phyloP scores from a whole-genome alignment of 352 stramenopile genomes.

The Phytopythium helicoides region DNA sequence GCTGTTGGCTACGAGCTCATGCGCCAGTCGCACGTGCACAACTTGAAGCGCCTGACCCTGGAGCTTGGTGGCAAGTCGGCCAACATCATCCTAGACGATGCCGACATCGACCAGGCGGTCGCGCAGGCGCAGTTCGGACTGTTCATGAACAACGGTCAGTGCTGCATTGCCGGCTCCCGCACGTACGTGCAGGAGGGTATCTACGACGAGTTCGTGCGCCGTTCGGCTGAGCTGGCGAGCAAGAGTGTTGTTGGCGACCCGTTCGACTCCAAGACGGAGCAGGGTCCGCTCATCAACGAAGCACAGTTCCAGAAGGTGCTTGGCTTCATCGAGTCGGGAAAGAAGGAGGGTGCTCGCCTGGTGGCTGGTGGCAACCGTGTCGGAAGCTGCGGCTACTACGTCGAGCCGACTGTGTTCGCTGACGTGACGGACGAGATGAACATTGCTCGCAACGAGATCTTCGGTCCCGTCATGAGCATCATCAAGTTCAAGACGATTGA shows the following conservation, averaged over 20 bases:
- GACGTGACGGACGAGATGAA: constrained; percentile 73
- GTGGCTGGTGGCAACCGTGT: constrained; percentile 72
- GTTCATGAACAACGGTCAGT: constrained; percentile 86
- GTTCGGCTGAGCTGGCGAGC: constrained; percentile 42
- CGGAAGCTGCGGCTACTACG: constrained; percentile 79
- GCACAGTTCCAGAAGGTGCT: constrained; percentile 83
- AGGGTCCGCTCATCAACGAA: constrained; percentile 58
- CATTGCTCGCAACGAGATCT: constrained; percentile 89
- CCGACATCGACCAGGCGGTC: constrained; percentile 60
- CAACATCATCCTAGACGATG: constrained; percentile 63
- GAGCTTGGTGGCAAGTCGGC: constrained; percentile 79
- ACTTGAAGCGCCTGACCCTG: constrained; percentile 73
- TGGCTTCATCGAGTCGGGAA: constrained; percentile 61
- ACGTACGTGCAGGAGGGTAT: too few species aligned
- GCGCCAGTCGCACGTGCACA: constrained; percentile 40
- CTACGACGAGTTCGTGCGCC: constrained; percentile 78
- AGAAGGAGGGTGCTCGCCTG: constrained; percentile 76
- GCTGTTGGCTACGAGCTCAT: constrained; percentile 61
- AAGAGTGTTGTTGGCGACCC: constrained; percentile 52
- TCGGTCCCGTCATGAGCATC: constrained; percentile 86
- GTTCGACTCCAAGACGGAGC: constrained; percentile 30
- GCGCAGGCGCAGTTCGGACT: constrained; percentile 45
- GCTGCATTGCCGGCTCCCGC: constrained; percentile 72
- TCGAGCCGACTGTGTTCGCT: constrained; percentile 90
- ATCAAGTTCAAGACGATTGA: constrained; percentile 87